phyloP scores from a whole-genome alignment of 1,284 basidiomycete species.

The Lentinula novae-zelandiae region DNA sequence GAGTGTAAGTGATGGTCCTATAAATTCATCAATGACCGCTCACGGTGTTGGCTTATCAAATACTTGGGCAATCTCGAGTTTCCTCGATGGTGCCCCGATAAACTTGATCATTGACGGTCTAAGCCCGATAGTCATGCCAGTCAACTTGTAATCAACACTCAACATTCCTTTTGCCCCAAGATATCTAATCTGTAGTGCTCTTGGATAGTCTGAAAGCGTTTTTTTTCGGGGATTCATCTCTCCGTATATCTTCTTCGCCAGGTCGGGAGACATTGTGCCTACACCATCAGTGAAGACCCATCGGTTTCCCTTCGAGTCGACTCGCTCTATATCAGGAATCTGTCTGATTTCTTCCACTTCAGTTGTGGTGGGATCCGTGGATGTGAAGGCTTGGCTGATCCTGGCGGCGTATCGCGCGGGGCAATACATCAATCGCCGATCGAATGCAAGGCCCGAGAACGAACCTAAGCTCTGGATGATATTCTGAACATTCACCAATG shows the following conservation, averaged over 20 bases:
- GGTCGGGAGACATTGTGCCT: conserved; percentile 56
- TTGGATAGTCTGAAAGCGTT: conserved; percentile 33
- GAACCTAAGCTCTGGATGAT: conserved; percentile 54
- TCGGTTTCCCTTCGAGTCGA: conserved; percentile 26
- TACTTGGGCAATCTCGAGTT: conserved; percentile 61
- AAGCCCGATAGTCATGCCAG: conserved; percentile 43
- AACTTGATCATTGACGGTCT: conserved; percentile 66
- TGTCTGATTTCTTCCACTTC: conserved; percentile 46
- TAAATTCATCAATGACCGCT: neutral
- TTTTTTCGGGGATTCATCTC: conserved; percentile 35
- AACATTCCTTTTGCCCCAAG: conserved; percentile 64
- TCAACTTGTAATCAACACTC: conserved; percentile 47
- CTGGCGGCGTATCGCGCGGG: conserved; percentile 71
- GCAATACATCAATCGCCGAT: conserved; percentile 45
- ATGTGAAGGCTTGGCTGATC: conserved; percentile 69
- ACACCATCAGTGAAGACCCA: conserved; percentile 64
- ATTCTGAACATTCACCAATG: conserved; percentile 34
- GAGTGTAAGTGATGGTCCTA: neutral
- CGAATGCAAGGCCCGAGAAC: conserved; percentile 44
- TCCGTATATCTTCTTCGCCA: conserved; percentile 52
- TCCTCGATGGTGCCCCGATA: conserved; percentile 38
- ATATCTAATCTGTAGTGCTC: conserved; percentile 58
- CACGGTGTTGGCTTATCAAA: conserved; percentile 57
- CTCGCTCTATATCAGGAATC: conserved; percentile 41
- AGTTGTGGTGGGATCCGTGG: conserved; percentile 58